Base-by-base conservation (phyloP, 176 grass and related monocot genomes). In the Triticum dicoccoides region DNA sequence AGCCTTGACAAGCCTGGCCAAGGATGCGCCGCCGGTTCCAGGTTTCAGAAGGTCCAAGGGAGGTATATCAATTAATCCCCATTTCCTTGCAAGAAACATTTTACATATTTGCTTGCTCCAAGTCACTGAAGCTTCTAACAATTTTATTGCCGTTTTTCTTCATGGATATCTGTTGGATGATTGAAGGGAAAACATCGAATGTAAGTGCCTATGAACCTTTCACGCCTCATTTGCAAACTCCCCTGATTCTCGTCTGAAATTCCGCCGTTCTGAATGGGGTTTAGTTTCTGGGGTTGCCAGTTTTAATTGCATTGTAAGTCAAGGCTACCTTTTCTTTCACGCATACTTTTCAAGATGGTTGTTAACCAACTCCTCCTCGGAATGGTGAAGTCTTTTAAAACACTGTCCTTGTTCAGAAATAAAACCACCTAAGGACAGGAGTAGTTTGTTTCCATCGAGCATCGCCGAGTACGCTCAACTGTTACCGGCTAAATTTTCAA, bases 41-140 rank as follows among this genome's bases (percentile, higher is more conserved):
- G 91, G 93, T 63, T 95, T 95, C 49, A 92, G 93, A 10, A 92
- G 61, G 91, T 91, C 82, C 65, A 95, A 95, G 77, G 93, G 91
- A 91, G 93, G 91, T 95, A 59, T 59, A 21, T 58, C 2, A 2
- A 88, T 41, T 61, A 76, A 54, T 76, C 68, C 41, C 37, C 20
- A 24, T 39, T 78, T 90, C 38, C 72, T 78, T 78, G 59, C 71
- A 83, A 83, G 68, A 61, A 82, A 69, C 42, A 52, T 14, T 6
- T 11, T 61, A 41, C 18, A 15, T 52, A 62, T 64, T 62, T 73
- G 45, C 21, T 80, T 63, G 10, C 42, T 11, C 11, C 2, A 76
- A 69, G 25, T 61, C 33, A 63, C 14, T 77, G 72, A 34, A 61
- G 80, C 51, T 70, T 69, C 51, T 88, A 41, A 85, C 63, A 5